These are phyloP conservation scores for Amanita pseudoporphyria DNA, from an alignment of 768 basidiomycete genomes.

Conservation along the genomic window DNA sequence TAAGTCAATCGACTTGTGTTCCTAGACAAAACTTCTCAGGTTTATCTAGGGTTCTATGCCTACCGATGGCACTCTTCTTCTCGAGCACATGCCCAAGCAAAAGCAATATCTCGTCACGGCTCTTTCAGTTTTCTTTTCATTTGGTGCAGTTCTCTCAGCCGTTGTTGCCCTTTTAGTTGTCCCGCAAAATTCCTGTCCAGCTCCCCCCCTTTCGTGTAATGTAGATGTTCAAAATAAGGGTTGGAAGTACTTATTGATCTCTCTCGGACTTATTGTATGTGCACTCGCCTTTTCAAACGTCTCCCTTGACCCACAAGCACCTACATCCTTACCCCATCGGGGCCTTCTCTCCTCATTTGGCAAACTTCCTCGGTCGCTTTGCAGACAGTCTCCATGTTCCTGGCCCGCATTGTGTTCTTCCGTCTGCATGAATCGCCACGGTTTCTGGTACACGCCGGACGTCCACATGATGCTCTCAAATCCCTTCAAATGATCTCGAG, in stretches of 20 bases:
- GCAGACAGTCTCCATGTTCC: constrained; percentile 83
- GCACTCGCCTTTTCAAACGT: constrained; percentile 6
- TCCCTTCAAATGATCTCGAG: constrained; percentile 76
- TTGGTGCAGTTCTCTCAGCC: constrained; percentile 83
- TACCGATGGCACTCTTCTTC: constrained; percentile 86
- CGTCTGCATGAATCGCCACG: constrained; percentile 90
- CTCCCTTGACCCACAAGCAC: constrained; percentile 3
- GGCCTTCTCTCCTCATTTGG: background rate
- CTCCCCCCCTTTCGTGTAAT: constrained; percentile 43
- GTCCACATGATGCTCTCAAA: constrained; percentile 75
- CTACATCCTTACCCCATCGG: background rate
- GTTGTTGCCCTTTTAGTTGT: constrained; percentile 72
- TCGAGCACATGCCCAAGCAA: constrained; percentile 89
- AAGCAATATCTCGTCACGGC: constrained; percentile 90
- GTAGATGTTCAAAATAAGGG: constrained; percentile 66
- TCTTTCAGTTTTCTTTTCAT: constrained; percentile 90
- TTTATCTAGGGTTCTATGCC: constrained; percentile 79
- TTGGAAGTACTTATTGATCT: constrained; percentile 79
- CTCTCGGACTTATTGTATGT: constrained; percentile 77
- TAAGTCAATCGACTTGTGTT: constrained; percentile 19
- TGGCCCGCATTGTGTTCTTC: constrained; percentile 84
- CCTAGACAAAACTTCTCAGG: background rate
- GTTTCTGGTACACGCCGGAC: constrained; percentile 83
- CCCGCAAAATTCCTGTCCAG: constrained; percentile 64
- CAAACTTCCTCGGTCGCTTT: constrained; percentile 8